Base-by-base conservation (phyloP, 495 filamentous ascomycete species). In the Penicillium argentinense region DNA sequence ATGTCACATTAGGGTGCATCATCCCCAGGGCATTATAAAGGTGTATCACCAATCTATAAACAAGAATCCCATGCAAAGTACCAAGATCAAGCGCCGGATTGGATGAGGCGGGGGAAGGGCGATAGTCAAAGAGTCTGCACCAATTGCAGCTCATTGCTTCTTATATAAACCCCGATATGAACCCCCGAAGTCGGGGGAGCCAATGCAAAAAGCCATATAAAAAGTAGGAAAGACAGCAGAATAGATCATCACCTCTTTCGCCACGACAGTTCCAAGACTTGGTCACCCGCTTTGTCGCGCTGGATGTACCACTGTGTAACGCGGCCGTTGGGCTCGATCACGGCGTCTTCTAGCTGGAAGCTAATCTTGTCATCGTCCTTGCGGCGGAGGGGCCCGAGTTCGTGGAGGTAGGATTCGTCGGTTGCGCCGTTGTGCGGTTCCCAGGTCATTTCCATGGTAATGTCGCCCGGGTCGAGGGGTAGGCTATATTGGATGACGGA, bases 401-500 rank as follows among this genome's bases (percentile, higher is more conserved):
- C 67, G 42, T 73, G 72, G 26, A 75, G 51, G 45, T 66, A 75
- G 3, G 64, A 62, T 36, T 75, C 72, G 6, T 55, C 43, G 17
- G 46, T 57, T 4, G 69, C 70, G 16, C 64, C 64, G 29, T 74
- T 70, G 48, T 69, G 62, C 4, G 65, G 48, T 5, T 68, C 60
- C 75, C 75, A 78, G 6, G 75, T 76, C 44, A 71, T 55, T 47
- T 78, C 75, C 66, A 76, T 72, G 23, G 56, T 59, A 12, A 56
- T 38, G 26, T 75, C 62, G 11, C 54, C 49, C 9, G 60, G 50
- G 29, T 53, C 49, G 19, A 69, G 39, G 12, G 63, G 18, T 39
- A 62, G 57, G n/a, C 72, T 70, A 53, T 83, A 80, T 28, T 76
- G 66, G 13, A 74, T 63, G 19, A 84, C 62, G 1, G 75, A 77